A percentile compares a stretch with the other conserved stretches of the same genome.
These are phyloP conservation scores for Gryganskiella cystojenkinii DNA, from an alignment of 192 early-diverging fungal species.

Conservation along the genomic window DNA sequence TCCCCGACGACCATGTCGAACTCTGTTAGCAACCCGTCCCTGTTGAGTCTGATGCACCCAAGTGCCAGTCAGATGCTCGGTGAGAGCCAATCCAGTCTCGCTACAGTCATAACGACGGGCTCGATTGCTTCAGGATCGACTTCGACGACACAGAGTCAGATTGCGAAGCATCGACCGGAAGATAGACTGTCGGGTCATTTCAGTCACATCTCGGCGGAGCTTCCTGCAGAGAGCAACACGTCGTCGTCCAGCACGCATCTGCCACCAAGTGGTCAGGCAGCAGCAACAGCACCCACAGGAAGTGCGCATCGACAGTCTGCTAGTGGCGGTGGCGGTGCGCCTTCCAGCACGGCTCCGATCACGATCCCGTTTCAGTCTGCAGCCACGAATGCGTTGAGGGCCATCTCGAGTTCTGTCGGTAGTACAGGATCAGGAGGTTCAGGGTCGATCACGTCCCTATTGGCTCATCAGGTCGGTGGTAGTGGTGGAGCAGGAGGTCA, in stretches of 20 bases:
- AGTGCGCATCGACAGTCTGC: slow-evolving; percentile 18
- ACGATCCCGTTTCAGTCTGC: slow-evolving; percentile 45
- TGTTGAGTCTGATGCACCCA: slow-evolving; percentile 14
- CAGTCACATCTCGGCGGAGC: no score
- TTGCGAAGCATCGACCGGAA: neutral
- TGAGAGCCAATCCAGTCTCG: slow-evolving; percentile 5
- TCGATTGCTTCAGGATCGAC: neutral
- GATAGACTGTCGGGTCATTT: neutral
- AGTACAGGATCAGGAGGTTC: slow-evolving; percentile 49
- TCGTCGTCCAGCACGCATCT: slow-evolving; percentile 2
- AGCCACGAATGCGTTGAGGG: slow-evolving; percentile 39
- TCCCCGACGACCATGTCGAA: slow-evolving; percentile 1
- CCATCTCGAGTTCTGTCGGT: slow-evolving; percentile 48
- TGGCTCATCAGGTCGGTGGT: slow-evolving; percentile 34
- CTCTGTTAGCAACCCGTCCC: slow-evolving; percentile 6
- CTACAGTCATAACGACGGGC: neutral
- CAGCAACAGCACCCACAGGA: neutral
- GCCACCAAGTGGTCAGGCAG: slow-evolving; percentile 21
- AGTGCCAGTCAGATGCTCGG: neutral
- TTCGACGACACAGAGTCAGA: neutral
- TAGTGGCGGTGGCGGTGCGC: no score
- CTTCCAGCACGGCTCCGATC: slow-evolving; percentile 28
- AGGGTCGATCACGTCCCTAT: slow-evolving; percentile 33
- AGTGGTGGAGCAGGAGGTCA: neutral
- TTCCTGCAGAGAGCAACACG: no score